These are phyloP conservation scores for Sphagnum tenellum DNA, from an alignment of 225 moss, liverwort and hornwort species.

Conservation along the genomic window DNA sequence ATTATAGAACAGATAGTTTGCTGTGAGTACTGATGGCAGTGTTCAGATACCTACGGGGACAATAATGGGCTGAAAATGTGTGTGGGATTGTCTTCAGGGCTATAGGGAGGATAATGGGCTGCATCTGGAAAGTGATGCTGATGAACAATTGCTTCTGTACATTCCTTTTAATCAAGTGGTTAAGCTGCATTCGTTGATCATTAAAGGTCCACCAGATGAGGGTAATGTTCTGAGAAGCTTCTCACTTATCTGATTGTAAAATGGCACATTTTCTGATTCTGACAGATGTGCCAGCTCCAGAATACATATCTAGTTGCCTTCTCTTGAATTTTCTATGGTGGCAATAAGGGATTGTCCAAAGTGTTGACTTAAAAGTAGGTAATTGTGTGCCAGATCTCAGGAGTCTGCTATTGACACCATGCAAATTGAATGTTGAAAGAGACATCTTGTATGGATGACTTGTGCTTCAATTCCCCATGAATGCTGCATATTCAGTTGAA, in stretches of 20 bases:
- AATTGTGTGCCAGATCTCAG: no score
- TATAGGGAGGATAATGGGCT: slow-evolving; percentile 89
- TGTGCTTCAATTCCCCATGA: no score
- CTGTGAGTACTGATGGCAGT: not conserved
- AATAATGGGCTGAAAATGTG: not conserved
- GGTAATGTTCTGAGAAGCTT: slow-evolving; percentile 20
- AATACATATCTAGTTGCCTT: no score
- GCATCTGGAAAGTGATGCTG: slow-evolving; percentile 92
- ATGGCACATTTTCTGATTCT: not conserved
- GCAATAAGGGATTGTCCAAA: no score
- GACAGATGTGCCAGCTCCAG: no score
- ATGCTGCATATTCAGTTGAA: no score
- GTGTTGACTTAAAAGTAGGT: no score
- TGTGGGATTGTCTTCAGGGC: slow-evolving; percentile 45
- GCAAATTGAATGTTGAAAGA: no score
- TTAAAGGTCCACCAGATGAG: slow-evolving; percentile 70
- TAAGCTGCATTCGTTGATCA: slow-evolving; percentile 88
- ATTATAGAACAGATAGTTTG: not conserved
- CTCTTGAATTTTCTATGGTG: no score
- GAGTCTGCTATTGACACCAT: no score
- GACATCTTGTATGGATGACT: no score
- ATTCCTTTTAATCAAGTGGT: slow-evolving; percentile 95
- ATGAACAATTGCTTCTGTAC: slow-evolving; percentile 85
- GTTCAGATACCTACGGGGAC: not conserved
- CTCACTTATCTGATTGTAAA: not conserved